Conservation (phyloP, 2,329 filamentous ascomycete genomes). For the Cadophora luteo-olivacea region DNA sequence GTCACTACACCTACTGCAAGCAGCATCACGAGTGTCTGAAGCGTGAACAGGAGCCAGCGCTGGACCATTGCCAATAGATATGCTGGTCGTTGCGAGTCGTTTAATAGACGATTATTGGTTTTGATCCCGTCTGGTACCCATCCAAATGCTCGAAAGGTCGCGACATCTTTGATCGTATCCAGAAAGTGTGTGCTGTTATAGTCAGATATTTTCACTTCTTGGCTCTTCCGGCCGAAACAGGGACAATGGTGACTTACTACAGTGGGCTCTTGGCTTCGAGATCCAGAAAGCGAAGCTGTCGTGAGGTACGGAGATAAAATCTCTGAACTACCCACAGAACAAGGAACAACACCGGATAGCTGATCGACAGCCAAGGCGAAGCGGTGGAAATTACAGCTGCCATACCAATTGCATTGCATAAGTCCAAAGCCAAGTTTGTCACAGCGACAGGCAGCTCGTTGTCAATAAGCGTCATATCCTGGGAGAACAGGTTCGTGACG, state of each 20-base stretch:
- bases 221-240: conserved; percentile 38
- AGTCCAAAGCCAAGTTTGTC: conserved; percentile 22
- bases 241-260: conserved; percentile 33
- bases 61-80: background rate
- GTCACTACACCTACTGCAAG: conserved; percentile 38
- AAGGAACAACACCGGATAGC: conserved; percentile 38
- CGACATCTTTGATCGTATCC: background rate
- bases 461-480: conserved; percentile 22
- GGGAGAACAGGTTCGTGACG: conserved; percentile 14
- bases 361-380: conserved; percentile 36
- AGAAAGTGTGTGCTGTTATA: conserved; percentile 48
- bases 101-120: background rate
- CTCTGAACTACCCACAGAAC: conserved; percentile 43
- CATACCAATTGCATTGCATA: conserved; percentile 17
- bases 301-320: conserved; percentile 54
- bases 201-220: too few species aligned
- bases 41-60: conserved; percentile 43
- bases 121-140: background rate
- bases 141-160: background rate
- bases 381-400: conserved; percentile 43
- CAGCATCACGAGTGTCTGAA: conserved; percentile 50
- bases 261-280: conserved; percentile 51
- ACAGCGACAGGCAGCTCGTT: conserved; percentile 15
- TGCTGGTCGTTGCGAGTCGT: background rate
- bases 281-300: conserved; percentile 55